These are phyloP conservation scores for Sphaerulina populicola DNA, from an alignment of 2,329 filamentous ascomycete genomes.

Conservation along the genomic window DNA sequence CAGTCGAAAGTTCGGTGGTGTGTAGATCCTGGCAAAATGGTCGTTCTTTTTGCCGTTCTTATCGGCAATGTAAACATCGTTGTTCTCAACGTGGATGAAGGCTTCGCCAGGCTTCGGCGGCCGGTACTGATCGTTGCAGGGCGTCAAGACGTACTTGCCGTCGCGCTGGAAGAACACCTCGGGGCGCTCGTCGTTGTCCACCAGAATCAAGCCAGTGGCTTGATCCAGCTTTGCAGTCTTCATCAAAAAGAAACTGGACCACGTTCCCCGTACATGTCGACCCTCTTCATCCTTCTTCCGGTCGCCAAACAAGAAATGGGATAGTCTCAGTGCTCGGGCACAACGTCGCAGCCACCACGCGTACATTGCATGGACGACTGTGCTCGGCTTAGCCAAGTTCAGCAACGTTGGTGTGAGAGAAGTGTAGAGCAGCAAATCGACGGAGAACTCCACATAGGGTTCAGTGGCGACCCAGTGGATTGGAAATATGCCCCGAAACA, in stretches of 20 bases:
- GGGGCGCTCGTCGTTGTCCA: not conserved
- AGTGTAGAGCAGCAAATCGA: conserved; percentile 93
- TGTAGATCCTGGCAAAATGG: conserved; percentile 51
- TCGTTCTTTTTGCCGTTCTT: conserved; percentile 33
- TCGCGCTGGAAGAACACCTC: conserved; percentile 53
- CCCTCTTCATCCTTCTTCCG: conserved; percentile 75
- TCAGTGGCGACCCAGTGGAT: conserved; percentile 91
- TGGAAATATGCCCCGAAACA: conserved; percentile 65
- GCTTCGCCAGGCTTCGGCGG: conserved; percentile 76
- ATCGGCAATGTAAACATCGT: conserved; percentile 36
- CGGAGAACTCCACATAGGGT: conserved; percentile 85
- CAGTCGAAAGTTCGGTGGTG: conserved; percentile 74
- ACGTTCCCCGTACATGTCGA: conserved; percentile 30
- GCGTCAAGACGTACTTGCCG: conserved; percentile 81
- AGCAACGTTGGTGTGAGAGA: conserved; percentile 86
- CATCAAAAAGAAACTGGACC: conserved; percentile 25
- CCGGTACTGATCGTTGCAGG: conserved; percentile 88
- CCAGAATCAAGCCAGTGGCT: not conserved
- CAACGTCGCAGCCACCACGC: conserved; percentile 93
- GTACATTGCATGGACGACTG: conserved; percentile 76
- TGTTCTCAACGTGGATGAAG: conserved; percentile 68
- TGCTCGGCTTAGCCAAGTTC: conserved; percentile 73
- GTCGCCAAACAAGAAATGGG: conserved; percentile 88
- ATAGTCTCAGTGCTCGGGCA: conserved; percentile 69
- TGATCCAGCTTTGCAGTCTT: conserved; percentile 12